phyloP scores from a whole-genome alignment of 2,329 filamentous ascomycete genomes.

The Stachybotrys chartarum region DNA sequence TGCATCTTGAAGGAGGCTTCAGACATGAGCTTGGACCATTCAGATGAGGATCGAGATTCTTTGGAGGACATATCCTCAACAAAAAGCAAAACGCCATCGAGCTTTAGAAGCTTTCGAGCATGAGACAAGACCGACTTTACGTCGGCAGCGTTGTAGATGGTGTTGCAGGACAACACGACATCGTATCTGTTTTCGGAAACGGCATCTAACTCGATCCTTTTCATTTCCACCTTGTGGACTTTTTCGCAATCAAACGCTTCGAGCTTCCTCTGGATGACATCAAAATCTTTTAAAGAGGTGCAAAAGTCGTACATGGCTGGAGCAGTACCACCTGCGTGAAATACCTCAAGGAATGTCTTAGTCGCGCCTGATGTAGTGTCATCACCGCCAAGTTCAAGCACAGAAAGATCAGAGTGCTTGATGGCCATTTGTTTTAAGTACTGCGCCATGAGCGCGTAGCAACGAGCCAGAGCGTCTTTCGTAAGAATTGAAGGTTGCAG shows the following conservation, averaged over 20 bases:
- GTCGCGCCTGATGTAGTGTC: background rate
- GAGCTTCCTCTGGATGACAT: background rate
- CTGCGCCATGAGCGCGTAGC: background rate
- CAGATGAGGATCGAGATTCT: background rate
- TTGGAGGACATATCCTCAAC: background rate
- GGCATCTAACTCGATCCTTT: background rate
- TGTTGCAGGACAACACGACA: background rate
- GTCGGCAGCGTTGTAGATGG: background rate
- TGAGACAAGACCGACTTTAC: background rate
- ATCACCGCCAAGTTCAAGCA: background rate
- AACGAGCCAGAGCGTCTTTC: background rate
- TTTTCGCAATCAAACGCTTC: background rate
- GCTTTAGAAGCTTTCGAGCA: background rate
- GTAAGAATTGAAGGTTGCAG: background rate
- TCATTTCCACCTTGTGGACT: background rate
- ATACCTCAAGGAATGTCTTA: background rate
- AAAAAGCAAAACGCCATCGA: background rate
- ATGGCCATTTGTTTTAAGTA: conserved; percentile 1
- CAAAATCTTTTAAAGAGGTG: background rate
- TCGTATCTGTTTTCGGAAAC: background rate
- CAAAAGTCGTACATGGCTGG: background rate
- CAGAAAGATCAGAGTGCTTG: background rate
- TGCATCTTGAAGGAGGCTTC: conserved; percentile 4
- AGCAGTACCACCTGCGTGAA: background rate
- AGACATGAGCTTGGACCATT: background rate